Conservation (phyloP, 257 asterid genomes). For the Fraxinus cuspidata region DNA sequence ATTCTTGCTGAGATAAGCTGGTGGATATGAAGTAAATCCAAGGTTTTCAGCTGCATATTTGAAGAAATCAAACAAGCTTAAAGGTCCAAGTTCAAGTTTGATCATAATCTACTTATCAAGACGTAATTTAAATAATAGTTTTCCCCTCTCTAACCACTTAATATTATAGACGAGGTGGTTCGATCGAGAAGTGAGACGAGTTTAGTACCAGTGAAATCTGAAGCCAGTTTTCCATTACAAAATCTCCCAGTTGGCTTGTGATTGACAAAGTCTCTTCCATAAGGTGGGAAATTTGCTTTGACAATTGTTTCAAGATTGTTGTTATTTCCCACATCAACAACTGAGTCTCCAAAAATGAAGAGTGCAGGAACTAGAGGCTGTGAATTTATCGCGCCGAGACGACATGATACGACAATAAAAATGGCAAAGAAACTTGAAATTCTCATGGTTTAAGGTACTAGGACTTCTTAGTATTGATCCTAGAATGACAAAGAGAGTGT, state of each 20-base stretch:
- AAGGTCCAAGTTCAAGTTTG: too few relatives aligned
- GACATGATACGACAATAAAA: slow-evolving; percentile 22
- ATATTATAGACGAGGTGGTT: background rate
- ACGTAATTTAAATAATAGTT: too few relatives aligned
- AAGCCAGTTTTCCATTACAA: slow-evolving; percentile 84
- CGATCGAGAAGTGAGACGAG: too few relatives aligned
- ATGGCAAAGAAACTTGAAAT: slow-evolving; percentile 24
- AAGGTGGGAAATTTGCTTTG: slow-evolving; percentile 78
- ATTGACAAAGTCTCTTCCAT: slow-evolving; percentile 70
- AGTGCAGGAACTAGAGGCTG: slow-evolving; percentile 78
- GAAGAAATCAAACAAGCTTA: background rate
- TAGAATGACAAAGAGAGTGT: background rate
- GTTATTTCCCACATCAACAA: slow-evolving; percentile 76
- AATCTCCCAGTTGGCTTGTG: slow-evolving; percentile 79
- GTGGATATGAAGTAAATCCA: slow-evolving; percentile 77
- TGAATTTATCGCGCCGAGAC: slow-evolving; percentile 24
- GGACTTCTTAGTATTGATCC: background rate
- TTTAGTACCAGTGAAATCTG: slow-evolving; percentile 69
- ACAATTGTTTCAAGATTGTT: slow-evolving; percentile 71
- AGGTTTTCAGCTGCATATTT: slow-evolving; percentile 71
- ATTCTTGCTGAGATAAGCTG: slow-evolving; percentile 62
- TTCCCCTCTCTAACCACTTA: background rate
- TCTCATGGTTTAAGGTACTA: background rate
- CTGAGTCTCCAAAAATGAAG: slow-evolving; percentile 72
- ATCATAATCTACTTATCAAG: too few relatives aligned